Percentiles rank a stretch among this genome's conserved stretches.
Evolutionary conservation across 1,284 basidiomycete species (phyloP).

Genomic region (Trametes pubescens): DNA sequence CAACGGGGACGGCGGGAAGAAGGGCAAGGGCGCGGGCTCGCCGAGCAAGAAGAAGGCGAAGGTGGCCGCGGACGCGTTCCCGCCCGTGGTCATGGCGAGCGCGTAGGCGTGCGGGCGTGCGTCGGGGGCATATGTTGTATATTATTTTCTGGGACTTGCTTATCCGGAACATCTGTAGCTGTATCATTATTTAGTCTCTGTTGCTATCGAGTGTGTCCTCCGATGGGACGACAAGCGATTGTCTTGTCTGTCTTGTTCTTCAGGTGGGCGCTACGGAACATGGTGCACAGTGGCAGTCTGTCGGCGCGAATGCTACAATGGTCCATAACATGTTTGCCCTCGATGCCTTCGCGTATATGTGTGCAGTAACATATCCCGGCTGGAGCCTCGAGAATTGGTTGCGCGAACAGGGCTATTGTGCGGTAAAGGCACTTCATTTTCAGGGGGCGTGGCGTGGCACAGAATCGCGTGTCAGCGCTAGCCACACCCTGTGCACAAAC

Average conservation of each 20-base stretch:
- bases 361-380: too few species aligned
- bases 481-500: too few species aligned
- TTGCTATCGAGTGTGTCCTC: not conserved
- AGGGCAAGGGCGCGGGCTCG: constrained; percentile 42
- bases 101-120: constrained; percentile 44
- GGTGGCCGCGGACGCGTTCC: constrained; percentile 43
- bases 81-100: constrained; percentile 62
- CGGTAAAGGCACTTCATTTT: too few species aligned
- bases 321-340: too few species aligned
- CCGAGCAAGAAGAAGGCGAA: constrained; percentile 45
- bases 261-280: too few species aligned
- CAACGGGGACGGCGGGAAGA: constrained; percentile 36
- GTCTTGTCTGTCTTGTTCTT: not conserved
- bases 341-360: too few species aligned
- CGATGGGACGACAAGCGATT: not conserved
- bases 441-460: too few species aligned
- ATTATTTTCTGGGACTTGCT: constrained; percentile 17
- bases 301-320: too few species aligned
- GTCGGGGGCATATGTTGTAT: not conserved
- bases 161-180: constrained; percentile 30
- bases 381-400: too few species aligned
- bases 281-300: too few species aligned
- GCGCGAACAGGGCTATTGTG: too few species aligned
- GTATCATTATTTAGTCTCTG: constrained; percentile 31
- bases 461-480: too few species aligned